Base-by-base conservation (phyloP, 805 yeast genomes). In the Barnettozyma californica region DNA sequence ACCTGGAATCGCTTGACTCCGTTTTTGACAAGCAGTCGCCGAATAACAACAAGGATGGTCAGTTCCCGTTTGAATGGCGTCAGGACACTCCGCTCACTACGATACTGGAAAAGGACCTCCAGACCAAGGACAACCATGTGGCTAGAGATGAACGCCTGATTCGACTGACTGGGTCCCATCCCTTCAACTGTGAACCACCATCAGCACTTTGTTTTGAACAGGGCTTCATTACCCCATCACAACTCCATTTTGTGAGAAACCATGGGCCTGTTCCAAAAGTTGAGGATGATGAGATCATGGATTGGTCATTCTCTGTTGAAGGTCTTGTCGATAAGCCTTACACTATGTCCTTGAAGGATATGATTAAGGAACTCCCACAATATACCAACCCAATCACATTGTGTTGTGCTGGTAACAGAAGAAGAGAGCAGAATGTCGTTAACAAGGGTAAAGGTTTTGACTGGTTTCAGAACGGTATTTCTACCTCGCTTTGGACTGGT, bases 321-420 rank as follows among this genome's bases (percentile, higher is more conserved):
- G 70, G 69, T 1, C 43, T 63, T 53, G 68, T 65, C 20, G 62
- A 61, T n/a, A 43, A 49, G 5, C 69, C 69, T 1, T 58, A 50
- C 41, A 51, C 45, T 10, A 40, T 67, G 16, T 52, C 56, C 13
- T 29, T 66, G 36, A 44, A 52, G 9, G 60, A 62, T 2, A 54
- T 67, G 33, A 62, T 62, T 36, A 34, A 46, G 3, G 54, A 54
- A 4, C 62, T 59, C 42, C 66, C 63, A 14, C 59, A 57, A n/a
- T 61, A 58, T 36, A 63, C 69, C 0, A 57, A 54, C n/a, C 70
- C 69, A 4, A 58, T 66, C 3, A 66, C 70, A 1, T 43, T 66
- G n/a, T 62, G 62, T 18, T 66, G 70, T 51, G 70, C 70, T 3
- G 70, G 70, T 11, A 66, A 66, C 44, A 57, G 70, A 43, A 57